phyloP scores from a whole-genome alignment of 192 early-diverging fungal genomes.

The Gamsiella multidivaricata region DNA sequence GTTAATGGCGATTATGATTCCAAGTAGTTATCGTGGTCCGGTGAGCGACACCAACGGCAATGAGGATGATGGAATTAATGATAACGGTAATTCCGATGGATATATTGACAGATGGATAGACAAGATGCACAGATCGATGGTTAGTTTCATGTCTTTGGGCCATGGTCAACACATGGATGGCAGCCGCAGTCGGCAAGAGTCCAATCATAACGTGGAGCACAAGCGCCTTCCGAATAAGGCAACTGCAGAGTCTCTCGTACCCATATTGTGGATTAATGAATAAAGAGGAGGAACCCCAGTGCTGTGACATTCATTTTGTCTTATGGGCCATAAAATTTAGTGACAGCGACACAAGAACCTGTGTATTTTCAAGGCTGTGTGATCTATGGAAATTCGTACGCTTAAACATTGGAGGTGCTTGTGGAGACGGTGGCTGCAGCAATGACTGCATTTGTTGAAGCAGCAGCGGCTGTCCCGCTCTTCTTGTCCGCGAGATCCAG shows the following conservation, averaged over 20 bases:
- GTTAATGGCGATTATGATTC: too few species aligned
- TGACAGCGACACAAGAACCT: too few species aligned
- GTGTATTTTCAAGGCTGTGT: too few species aligned
- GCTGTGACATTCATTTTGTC: too few species aligned
- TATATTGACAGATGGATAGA: constrained; percentile 30
- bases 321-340: too few species aligned
- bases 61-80: not conserved
- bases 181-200: too few species aligned
- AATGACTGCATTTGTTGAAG: not conserved
- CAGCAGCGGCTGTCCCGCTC: constrained; percentile 7
- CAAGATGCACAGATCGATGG: constrained; percentile 38
- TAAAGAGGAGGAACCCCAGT: constrained; percentile 37
- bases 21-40: not conserved
- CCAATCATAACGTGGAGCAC: too few species aligned
- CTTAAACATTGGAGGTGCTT: too few species aligned
- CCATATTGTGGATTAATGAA: constrained; percentile 46
- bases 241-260: constrained; percentile 24
- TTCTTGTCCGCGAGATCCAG: constrained; percentile 32
- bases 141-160: constrained; percentile 5
- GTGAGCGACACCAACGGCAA: not conserved
- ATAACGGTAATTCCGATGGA: not conserved
- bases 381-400: too few species aligned
- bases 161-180: not conserved
- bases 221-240: not conserved
- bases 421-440: not conserved